Evolutionary conservation across 2,329 filamentous ascomycete species (phyloP).

Genomic region (Neofusicoccum umdonicola): DNA sequence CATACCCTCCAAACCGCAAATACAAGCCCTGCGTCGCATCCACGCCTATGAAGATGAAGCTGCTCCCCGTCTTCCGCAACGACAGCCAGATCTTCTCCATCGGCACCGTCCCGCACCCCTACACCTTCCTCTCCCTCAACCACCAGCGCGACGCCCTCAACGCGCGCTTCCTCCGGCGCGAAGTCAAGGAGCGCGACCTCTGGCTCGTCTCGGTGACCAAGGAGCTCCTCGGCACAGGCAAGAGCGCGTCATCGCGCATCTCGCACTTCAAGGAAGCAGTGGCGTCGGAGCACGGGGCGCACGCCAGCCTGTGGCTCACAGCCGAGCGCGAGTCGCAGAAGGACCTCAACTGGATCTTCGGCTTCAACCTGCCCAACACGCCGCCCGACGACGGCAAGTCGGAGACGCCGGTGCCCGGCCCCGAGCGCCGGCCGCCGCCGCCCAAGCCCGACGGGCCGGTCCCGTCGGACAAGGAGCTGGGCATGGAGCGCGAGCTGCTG

Average conservation of each 20-base stretch:
- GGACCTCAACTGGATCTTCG: constrained; percentile 88
- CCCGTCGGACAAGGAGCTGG: constrained; percentile 53
- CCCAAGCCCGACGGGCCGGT: constrained; percentile 50
- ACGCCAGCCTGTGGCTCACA: constrained; percentile 75
- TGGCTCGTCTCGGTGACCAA: constrained; percentile 75
- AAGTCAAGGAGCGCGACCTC: constrained; percentile 68
- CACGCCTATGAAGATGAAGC: constrained; percentile 62
- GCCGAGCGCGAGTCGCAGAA: constrained; percentile 62
- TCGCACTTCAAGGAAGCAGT: constrained; percentile 78
- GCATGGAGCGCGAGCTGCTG: constrained; percentile 57
- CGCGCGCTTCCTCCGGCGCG: constrained; percentile 48
- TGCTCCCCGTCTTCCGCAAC: constrained; percentile 68
- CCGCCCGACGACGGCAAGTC: constrained; percentile 50
- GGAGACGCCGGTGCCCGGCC: constrained; percentile 57
- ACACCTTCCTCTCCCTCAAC: constrained; percentile 71
- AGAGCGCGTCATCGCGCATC: constrained; percentile 64
- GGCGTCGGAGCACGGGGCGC: constrained; percentile 55
- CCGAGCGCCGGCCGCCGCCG: constrained; percentile 52
- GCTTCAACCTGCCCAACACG: constrained; percentile 67
- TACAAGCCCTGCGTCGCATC: constrained; percentile 65
- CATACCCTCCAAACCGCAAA: constrained; percentile 79
- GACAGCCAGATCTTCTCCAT: constrained; percentile 73
- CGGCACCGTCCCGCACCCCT: constrained; percentile 86
- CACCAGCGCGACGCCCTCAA: constrained; percentile 50
- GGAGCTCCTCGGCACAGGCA: constrained; percentile 62